Evolutionary conservation across 2,329 filamentous ascomycete species (phyloP).

Genomic region (Bipolaris victoriae): DNA sequence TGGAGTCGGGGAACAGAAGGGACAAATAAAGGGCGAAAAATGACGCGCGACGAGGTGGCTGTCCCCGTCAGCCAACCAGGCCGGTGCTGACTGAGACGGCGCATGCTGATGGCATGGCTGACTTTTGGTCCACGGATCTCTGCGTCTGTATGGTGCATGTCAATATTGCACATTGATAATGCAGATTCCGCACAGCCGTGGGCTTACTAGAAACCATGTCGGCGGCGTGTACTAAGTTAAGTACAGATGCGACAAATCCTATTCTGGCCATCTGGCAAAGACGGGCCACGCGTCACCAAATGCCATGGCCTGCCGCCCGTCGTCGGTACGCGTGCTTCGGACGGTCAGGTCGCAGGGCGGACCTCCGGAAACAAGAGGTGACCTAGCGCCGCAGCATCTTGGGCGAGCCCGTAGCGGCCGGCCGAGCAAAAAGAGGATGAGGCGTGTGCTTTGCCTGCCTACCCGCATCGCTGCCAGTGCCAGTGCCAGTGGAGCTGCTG

Average conservation of each 20-base stretch:
- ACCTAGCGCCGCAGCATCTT: conserved; percentile 10
- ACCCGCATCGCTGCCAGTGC: too few relatives aligned
- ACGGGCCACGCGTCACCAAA: conserved; percentile 12
- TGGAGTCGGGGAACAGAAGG: conserved; percentile 1
- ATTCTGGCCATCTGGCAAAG: neutral
- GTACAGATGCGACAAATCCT: too few relatives aligned
- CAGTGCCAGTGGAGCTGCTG: neutral
- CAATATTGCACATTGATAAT: too few relatives aligned
- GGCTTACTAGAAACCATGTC: too few relatives aligned
- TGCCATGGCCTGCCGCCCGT: neutral
- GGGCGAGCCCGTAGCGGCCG: conserved; percentile 17
- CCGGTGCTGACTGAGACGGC: conserved; percentile 13
- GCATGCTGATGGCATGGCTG: neutral
- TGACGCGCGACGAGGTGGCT: conserved; percentile 5
- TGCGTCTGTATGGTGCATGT: neutral
- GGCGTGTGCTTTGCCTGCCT: conserved; percentile 16
- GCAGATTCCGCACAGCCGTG: too few relatives aligned
- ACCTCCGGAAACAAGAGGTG: conserved; percentile 5
- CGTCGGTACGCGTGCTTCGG: neutral
- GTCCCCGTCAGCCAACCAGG: neutral
- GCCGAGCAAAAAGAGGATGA: conserved; percentile 13
- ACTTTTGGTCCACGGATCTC: neutral
- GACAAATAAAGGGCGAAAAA: conserved; percentile 11
- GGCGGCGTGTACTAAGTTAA: neutral
- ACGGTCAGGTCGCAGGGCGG: conserved; percentile 13